Evolutionary conservation across 2,329 filamentous ascomycete species (phyloP), one percentile per base, ranked within the genome.

Genomic region (Akanthomyces lecanii): DNA sequence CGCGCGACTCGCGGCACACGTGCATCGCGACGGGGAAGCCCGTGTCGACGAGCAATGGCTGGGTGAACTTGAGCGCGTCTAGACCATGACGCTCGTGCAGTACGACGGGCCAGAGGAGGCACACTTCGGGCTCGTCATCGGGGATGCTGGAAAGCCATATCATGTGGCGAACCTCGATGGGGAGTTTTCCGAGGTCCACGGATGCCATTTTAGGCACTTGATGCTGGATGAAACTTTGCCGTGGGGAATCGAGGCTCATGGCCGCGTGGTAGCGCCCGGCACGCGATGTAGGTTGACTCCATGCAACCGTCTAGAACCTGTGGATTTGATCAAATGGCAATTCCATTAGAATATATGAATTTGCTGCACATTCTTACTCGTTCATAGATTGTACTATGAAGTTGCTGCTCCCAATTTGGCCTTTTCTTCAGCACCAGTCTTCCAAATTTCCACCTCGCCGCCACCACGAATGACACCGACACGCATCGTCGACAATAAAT

Each of bases 401-500:
- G 6, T n/a, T 53, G 10, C 7, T 21, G 33, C 21, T 16, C 23
- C 28, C 51, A 25, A 4, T 16, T 33, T 28, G 25, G 23, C 25
- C 23, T 57, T 57, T 47, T 33, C 54, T 7, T 33, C 25, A 23
- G 18, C 11, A 7, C 36, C 36, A 14, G 40, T 23, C 83, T 92
- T 92, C 89, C 89, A 92, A 77, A 92, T 91, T 80, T 92, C 90
- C 23, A 92, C 89, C 75, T 92, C 89, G 72, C 88, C 89, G 50
- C 90, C 89, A 67, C 89, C 89, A 60, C 89, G 87, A 66, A 93
- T 86, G 57, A 92, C 89, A 74, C 88, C 89, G 3, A 92, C 86
- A 68, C 89, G 83, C 89, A 92, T 92, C 67, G 89, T 92, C 4
- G 88, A 90, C 65, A 92, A 82, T 63, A 92, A 75, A 77, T 93